These are phyloP conservation scores for Pilaira anomala DNA, from an alignment of 192 early-diverging fungal species.

Conservation along the genomic window DNA sequence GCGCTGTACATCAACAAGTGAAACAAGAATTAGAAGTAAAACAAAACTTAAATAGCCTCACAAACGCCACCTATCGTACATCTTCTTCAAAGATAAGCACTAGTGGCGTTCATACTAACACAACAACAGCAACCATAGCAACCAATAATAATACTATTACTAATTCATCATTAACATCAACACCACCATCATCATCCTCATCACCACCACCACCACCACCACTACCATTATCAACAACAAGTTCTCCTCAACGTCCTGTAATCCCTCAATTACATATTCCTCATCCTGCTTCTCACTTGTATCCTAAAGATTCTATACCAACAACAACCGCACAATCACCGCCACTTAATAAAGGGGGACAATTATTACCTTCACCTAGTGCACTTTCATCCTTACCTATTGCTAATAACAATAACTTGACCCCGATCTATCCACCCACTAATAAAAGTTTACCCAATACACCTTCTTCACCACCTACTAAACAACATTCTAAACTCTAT, in stretches of 20 bases:
- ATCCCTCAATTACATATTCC: conserved; percentile 19
- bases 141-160: neutral
- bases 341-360: too few species aligned
- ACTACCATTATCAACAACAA: too few species aligned
- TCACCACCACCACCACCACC: too few species aligned
- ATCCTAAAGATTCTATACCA: conserved; percentile 1
- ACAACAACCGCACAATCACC: conserved; percentile 10
- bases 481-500: neutral
- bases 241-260: conserved; percentile 2
- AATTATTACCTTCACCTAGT: conserved; percentile 11
- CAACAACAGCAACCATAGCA: neutral
- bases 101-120: too few species aligned
- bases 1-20: conserved; percentile 17
- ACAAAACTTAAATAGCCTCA: conserved; percentile 3
- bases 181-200: too few species aligned
- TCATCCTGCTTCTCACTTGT: conserved; percentile 12
- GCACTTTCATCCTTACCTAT: conserved; percentile 12
- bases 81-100: too few species aligned
- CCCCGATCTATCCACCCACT: conserved; percentile 5
- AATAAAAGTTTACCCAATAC: conserved; percentile 9
- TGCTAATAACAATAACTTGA: conserved; percentile 5
- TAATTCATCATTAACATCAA: too few species aligned
- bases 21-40: neutral
- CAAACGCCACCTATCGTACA: neutral
- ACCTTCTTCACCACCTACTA: conserved; percentile 6